Evolutionary conservation across 228 moss, liverwort and hornwort species (phyloP), one percentile per base, ranked within the genome.

Genomic region (Sphagnum magellanicum): DNA sequence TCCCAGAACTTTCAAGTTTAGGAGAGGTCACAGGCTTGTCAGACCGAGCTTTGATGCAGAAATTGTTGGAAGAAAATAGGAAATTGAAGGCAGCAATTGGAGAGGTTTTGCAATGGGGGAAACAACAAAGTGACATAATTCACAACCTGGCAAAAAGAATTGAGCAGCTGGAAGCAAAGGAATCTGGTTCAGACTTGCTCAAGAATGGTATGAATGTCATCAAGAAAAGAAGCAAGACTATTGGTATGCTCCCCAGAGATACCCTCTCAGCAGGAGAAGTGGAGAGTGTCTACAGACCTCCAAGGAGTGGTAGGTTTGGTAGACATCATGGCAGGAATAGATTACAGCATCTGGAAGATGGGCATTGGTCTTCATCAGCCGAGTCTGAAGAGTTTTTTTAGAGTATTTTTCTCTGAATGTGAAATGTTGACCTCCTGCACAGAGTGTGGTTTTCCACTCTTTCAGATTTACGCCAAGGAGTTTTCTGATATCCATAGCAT

Each of bases 51-150:
- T 50, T 77, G n/a, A 10, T 83, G 67, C 74, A 72, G 10, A 52
- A 77, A 4, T 50, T 79, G 53, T 32, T 83, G 10, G 71, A 76
- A 11, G 83, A 83, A 32, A 83, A 79, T 64, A 69, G 48, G 12
- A 79, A 83, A 63, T 11, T 74, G 52, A 79, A 52, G n/a, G 62
- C 71, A 6, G 59, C 77, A 16, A 52, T 83, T 8, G 69, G 72
- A 0, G 65, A 72, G 68, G 77, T 77, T 11, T 51, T 81, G 61
- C 69, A 76, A 16, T 74, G 76, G 68, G 66, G 59, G 10, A 70
- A 74, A 52, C 74, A 77, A 8, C 77, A 77, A 49, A 74, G 50
- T 52, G 69, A 77, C 51, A 63, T 53, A 55, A 74, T 77, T 52
- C 58, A 53, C 53, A 49, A 70, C 51, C 60, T 81, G 16, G 71